Evolutionary conservation across 352 stramenopile species (phyloP), one percentile per base, ranked within the genome.

Genomic region (Phytopythium helicoides): DNA sequence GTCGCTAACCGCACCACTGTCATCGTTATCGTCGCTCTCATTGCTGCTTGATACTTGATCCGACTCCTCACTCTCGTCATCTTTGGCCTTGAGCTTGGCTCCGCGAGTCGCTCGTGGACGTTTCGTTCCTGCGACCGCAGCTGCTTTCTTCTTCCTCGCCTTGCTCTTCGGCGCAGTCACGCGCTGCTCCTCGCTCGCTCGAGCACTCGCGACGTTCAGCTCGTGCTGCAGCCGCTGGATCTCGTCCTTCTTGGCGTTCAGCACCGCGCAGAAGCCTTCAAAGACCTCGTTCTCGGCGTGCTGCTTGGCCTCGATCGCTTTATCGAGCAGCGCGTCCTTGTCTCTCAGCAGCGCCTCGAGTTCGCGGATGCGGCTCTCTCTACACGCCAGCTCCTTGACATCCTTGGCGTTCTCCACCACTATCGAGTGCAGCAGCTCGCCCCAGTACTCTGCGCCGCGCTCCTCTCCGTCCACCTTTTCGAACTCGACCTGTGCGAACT

Each of bases 171-270:
- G n/a, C 18, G 39, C 23, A 21, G 21, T 5, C n/a, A n/a, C 26
- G 9, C 6, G 19, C 26, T 25, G 26, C 25, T 25, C 23, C 7
- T 9, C 16, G 25, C 7, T n/a, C 15, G 16, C 44, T 2, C 44
- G 25, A 40, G 49, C 38, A 10, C 53, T 37, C 0, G 51, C 52
- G 9, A 65, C 52, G 3, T 58, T 47, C 22, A 82, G 11, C 22
- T 77, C 64, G 7, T 57, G 39, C 60, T 76, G 57, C 16, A 87
- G 41, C 8, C 68, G 66, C 49, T 61, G 59, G 10, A 85, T 79
- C 40, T 79, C 71, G n/a, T 82, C 71, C 52, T 87, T 87, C 64
- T 87, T 85, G 16, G 68, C 62, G 33, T 85, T 84, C 42, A 87
- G 42, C 28, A 85, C 70, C 4, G 61, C 61, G 21, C 70, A 82